phyloP scores from a whole-genome alignment of 306 rosid genomes.

The Vigna radiata region DNA sequence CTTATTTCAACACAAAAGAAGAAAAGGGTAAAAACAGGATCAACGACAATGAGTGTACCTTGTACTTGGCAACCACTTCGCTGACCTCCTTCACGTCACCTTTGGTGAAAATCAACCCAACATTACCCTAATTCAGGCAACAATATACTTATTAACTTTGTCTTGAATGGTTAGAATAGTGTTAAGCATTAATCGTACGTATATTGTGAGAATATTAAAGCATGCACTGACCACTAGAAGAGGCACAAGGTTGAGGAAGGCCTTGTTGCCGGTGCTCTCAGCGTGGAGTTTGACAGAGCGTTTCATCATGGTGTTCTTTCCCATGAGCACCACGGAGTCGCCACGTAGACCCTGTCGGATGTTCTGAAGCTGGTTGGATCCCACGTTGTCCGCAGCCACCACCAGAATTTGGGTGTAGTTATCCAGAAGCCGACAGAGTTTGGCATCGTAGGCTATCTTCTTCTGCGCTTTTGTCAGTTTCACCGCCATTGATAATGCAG shows the following conservation, averaged over 20 bases:
- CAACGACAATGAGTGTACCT: conserved; percentile 41
- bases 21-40: neutral
- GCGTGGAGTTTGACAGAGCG: conserved; percentile 51
- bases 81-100: conserved; percentile 52
- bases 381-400: conserved; percentile 69
- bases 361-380: conserved; percentile 71
- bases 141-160: neutral
- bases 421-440: conserved; percentile 63
- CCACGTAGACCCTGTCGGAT: conserved; percentile 70
- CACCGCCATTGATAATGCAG: conserved; percentile 38
- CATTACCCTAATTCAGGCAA: conserved; percentile 55
- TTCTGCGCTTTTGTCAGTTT: conserved; percentile 66
- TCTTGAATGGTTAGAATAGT: neutral
- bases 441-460: conserved; percentile 63
- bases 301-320: conserved; percentile 64
- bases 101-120: conserved; percentile 72
- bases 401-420: conserved; percentile 61
- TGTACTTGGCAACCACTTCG: conserved; percentile 70
- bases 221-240: conserved; percentile 56
- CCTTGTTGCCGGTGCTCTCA: conserved; percentile 57
- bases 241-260: conserved; percentile 61
- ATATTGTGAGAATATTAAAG: too few relatives aligned
- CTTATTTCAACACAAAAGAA: too few relatives aligned
- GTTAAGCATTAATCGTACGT: neutral
- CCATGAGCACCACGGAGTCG: conserved; percentile 65